Percentiles rank a stretch among this genome's conserved stretches.
These are phyloP conservation scores for Bolboschoenus planiculmis DNA, from an alignment of 176 grass and related monocot genomes.

Conservation along the genomic window DNA sequence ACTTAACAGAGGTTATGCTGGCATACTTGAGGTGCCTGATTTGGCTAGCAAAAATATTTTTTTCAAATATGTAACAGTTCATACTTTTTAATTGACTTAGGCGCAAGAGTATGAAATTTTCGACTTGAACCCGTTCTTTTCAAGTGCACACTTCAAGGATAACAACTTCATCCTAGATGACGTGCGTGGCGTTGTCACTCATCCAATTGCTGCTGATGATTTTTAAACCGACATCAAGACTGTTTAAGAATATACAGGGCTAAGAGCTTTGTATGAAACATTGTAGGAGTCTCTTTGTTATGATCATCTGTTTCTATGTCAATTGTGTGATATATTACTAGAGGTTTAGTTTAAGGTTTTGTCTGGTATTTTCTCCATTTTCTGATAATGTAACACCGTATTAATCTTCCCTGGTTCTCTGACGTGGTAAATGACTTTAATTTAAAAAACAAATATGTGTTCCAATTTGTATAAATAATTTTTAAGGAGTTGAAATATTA, in stretches of 20 bases:
- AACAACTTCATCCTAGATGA: constrained; percentile 83
- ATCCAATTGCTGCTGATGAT: constrained; percentile 40
- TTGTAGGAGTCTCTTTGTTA: background rate
- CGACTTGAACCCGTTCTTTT: constrained; percentile 85
- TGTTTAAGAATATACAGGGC: background rate
- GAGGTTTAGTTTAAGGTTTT: background rate
- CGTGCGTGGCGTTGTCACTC: constrained; percentile 56
- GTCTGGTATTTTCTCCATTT: background rate
- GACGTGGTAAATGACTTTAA: background rate
- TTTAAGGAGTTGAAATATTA: background rate
- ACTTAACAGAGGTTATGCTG: background rate
- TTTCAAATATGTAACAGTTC: background rate
- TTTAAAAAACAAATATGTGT: background rate
- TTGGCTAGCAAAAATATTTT: background rate
- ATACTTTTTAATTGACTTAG: constrained; percentile 24
- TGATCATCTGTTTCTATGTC: background rate
- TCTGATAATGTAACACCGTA: background rate
- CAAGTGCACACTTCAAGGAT: constrained; percentile 60
- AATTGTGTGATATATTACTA: background rate
- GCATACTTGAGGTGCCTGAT: background rate
- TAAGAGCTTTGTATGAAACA: background rate
- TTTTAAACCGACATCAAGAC: background rate
- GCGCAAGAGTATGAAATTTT: constrained; percentile 93
- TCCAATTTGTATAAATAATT: background rate
- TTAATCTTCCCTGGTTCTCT: background rate